Conservation (phyloP, 805 yeast species). For the Huiozyma sinensis region DNA sequence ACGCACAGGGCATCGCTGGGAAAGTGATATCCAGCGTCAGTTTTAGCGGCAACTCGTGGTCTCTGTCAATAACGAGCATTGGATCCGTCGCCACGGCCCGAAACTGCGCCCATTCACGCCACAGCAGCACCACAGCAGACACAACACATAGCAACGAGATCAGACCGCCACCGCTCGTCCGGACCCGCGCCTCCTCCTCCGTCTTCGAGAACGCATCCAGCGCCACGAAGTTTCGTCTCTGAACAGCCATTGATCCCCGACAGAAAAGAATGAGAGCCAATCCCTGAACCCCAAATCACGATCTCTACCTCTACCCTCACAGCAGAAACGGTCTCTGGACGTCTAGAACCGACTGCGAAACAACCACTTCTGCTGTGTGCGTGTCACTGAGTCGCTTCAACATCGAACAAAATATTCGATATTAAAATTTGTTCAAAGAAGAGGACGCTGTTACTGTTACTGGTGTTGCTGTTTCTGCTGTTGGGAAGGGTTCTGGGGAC, state of each 20-base stretch:
- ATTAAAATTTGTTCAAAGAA: no score
- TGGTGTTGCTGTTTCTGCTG: no score
- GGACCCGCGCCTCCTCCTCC: conserved; percentile 83
- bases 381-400: no score
- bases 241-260: background rate
- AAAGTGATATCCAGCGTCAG: conserved; percentile 76
- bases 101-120: conserved; percentile 72
- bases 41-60: conserved; percentile 60
- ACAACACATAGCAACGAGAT: conserved; percentile 64
- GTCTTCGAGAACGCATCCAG: conserved; percentile 91
- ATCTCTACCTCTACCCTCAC: no score
- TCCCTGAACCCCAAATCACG: no score
- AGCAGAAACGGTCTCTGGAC: no score
- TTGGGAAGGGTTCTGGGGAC: no score
- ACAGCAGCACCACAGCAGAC: conserved; percentile 49
- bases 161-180: conserved; percentile 83
- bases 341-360: no score
- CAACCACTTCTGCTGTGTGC: no score
- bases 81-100: conserved; percentile 60
- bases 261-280: no score
- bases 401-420: no score
- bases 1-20: conserved; percentile 77
- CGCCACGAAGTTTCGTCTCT: conserved; percentile 30
- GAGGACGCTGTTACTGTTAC: no score
- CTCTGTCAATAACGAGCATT: conserved; percentile 81